phyloP scores from a whole-genome alignment of 495 filamentous ascomycete species.

The Tuber borchii region DNA sequence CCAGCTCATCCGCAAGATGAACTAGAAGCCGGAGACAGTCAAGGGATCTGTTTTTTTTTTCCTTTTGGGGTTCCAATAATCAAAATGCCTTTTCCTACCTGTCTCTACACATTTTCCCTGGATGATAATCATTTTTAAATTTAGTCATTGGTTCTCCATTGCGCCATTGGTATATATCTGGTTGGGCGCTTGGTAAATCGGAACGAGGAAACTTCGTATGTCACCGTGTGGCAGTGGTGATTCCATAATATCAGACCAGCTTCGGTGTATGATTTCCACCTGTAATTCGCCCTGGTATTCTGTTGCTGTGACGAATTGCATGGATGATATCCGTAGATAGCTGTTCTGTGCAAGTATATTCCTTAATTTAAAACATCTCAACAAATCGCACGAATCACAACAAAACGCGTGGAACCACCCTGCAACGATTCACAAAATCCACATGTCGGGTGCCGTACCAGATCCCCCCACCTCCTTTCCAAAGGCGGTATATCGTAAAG shows the following conservation, averaged over 20 bases:
- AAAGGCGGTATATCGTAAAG: background rate
- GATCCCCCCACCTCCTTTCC: background rate
- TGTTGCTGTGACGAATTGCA: background rate
- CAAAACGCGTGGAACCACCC: background rate
- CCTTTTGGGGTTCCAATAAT: background rate
- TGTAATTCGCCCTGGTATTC: background rate
- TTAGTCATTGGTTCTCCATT: background rate
- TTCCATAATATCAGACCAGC: background rate
- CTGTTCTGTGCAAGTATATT: background rate
- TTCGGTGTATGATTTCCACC: background rate
- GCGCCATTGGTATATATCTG: background rate
- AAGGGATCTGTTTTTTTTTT: background rate
- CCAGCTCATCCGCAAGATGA: constrained; percentile 92
- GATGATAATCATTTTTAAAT: background rate
- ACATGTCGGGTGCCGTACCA: background rate
- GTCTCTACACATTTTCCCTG: background rate
- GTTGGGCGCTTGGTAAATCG: background rate
- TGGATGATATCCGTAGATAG: background rate
- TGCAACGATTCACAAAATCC: background rate
- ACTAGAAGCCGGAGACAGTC: constrained; percentile 54
- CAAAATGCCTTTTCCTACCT: background rate
- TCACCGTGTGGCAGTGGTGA: background rate
- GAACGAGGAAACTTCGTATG: background rate
- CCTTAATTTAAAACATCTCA: background rate
- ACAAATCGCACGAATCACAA: background rate